Percentiles rank a stretch among this genome's conserved stretches.
These are phyloP conservation scores for Lipomyces sp. DNA, from an alignment of 805 yeast species.

Conservation along the genomic window DNA sequence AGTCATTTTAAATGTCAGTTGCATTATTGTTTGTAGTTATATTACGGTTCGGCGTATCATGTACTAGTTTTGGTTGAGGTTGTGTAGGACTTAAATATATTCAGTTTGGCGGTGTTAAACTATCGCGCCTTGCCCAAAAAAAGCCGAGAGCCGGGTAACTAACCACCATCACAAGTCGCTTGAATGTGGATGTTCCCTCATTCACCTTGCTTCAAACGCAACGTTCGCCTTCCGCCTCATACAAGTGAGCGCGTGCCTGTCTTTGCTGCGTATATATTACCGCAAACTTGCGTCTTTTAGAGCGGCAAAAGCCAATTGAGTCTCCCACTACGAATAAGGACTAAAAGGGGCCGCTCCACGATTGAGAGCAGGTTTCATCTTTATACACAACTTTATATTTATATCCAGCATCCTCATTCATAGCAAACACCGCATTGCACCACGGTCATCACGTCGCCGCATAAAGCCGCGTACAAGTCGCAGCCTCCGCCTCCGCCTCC, in stretches of 20 bases:
- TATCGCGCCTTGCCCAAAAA: neutral
- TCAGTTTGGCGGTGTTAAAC: too few relatives aligned
- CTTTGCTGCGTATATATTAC: neutral
- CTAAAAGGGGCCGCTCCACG: neutral
- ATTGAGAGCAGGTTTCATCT: too few relatives aligned
- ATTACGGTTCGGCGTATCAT: neutral
- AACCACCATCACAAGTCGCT: neutral
- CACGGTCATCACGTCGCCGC: constrained; percentile 4
- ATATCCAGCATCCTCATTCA: neutral
- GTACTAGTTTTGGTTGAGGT: neutral
- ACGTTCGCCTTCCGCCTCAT: neutral
- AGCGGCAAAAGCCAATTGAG: neutral
- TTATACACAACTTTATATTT: neutral
- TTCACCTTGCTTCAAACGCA: too few relatives aligned
- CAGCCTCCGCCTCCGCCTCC: constrained; percentile 20
- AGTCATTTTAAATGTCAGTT: constrained; percentile 24
- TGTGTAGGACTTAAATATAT: neutral
- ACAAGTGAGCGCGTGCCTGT: neutral
- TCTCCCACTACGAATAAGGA: neutral
- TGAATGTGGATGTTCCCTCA: neutral
- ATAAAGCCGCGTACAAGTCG: neutral
- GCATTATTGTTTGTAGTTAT: constrained; percentile 14
- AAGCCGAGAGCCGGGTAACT: neutral
- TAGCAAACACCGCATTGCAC: neutral
- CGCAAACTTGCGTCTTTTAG: neutral